Evolutionary conservation across 345 rosid species (phyloP).

Genomic region (Balakata baccata): DNA sequence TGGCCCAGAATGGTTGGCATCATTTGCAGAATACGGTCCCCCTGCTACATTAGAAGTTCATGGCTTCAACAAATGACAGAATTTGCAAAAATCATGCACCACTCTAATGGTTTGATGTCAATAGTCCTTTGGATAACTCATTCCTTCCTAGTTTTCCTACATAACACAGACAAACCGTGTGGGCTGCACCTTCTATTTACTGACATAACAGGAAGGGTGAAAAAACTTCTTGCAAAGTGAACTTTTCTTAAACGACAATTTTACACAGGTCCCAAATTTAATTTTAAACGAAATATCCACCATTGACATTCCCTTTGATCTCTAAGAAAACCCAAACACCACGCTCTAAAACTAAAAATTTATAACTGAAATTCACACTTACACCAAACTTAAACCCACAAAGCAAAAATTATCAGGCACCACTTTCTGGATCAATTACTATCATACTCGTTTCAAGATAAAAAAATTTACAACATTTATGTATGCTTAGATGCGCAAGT

Average conservation of each 20-base stretch:
- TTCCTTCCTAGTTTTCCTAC: not conserved
- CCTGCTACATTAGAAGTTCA: not conserved
- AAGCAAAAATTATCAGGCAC: not conserved
- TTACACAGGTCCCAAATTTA: not conserved
- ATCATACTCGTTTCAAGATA: not conserved
- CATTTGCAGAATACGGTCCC: not conserved
- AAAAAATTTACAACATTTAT: not conserved
- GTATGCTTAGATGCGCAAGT: no score
- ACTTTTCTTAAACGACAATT: no score
- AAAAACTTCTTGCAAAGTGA: not conserved
- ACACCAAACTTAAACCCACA: not conserved
- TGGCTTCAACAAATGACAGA: not conserved
- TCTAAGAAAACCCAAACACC: not conserved
- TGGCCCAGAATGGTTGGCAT: not conserved
- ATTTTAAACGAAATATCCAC: not conserved
- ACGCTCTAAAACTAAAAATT: not conserved
- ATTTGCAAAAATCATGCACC: not conserved
- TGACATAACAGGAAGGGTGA: not conserved
- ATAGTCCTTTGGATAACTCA: not conserved
- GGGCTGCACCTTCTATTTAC: not conserved
- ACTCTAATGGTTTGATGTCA: not conserved
- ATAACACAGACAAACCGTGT: not conserved
- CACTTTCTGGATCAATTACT: not conserved
- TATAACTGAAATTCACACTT: not conserved
- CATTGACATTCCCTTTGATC: not conserved